Base-by-base conservation (phyloP, 768 basidiomycete species). In the Pulveroboletus sp. region DNA sequence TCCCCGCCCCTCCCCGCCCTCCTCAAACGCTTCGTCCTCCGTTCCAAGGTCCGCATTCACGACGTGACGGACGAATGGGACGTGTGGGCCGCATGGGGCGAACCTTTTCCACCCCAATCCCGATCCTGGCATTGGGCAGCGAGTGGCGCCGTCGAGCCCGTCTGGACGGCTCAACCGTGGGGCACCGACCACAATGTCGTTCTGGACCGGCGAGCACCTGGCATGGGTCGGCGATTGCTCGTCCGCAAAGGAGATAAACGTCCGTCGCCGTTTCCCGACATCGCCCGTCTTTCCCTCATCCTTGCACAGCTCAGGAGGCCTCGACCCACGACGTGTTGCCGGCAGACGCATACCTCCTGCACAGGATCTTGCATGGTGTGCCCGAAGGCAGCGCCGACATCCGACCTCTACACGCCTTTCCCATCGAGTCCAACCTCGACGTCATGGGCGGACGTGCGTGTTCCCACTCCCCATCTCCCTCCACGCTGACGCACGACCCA, bases 401-500 rank as follows among this genome's bases (percentile, higher is more conserved):
- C 3, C 67, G 71, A 14, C 84, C 91, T 13, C 76, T 83, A 62
- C 80, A 85, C 9, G 81, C 91, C 0, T 85, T 98, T 55, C 96
- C 96, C 5, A 86, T 97, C 74, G 95, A 99, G 55, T 92, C 90
- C 7, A 93, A 94, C 68, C 71, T 98, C 58, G 96, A 99, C 64
- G 72, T 88, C 35, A 97, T 97, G 89, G 93, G 93, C 43, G 95
- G 83, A 61, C 72, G 94, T 96, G 60, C 69, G 87, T 76, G n/a
- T n/a, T n/a, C 23, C 29, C 41, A 20, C 44, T 43, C 23, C n/a
- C 45, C 34, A 32, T 4, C 23, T 16, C 37, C 17, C 16, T 16
- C 1, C n/a, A 39, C 45, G 27, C 32, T 60, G 36, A 55, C 38
- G 3, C 30, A 12, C 13, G 24, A 53, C 22, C 55, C 76, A 86